Evolutionary conservation across 768 basidiomycete species (phyloP), one percentile per base, ranked within the genome.

Genomic region (Leccinellum luteum): DNA sequence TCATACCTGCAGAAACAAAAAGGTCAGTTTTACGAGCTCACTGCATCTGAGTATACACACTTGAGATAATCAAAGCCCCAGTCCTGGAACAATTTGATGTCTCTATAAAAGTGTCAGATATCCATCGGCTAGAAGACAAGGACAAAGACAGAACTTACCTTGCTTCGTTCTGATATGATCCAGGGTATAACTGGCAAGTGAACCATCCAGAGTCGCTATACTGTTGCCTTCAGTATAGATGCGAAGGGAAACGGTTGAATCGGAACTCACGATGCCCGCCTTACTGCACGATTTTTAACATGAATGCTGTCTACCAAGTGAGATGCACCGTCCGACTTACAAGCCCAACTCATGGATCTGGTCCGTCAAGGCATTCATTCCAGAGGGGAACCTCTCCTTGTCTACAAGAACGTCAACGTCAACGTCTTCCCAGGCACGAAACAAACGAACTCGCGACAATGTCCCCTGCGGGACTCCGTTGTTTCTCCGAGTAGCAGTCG

Each of bases 141-240:
- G 52, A 31, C 4, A 17, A 27, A n/a, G 60, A 32, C 4, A 17
- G 14, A n/a, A 60, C 66, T 21, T 17, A 79, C 82, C 81, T 78
- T 21, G 74, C 81, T 68, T 87, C 85, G 56, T 87, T 84, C 64
- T 78, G 74, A 70, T 77, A 87, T 6, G 85, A 86, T 19, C 85
- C 86, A 21, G 86, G 86, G 65, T 85, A 87, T 12, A 79, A 57
- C 47, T 79, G 77, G 62, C 86, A 87, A 25, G 86, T 87, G 63
- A 79, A 85, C 85, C 85, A 87, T 19, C 86, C 86, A 0, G 86
- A 78, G 61, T 86, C 84, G 57, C 85, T 82, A 59, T 87, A 87
- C 85, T 85, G 48, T 32, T 28, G n/a, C 44, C 3, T 19, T 38
- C 14, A 25, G 45, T 19, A 51, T 41, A 13, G 17, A 31, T 23